These are phyloP conservation scores for Nakazawaea ambrosiae DNA, from an alignment of 805 yeast species.

Conservation along the genomic window DNA sequence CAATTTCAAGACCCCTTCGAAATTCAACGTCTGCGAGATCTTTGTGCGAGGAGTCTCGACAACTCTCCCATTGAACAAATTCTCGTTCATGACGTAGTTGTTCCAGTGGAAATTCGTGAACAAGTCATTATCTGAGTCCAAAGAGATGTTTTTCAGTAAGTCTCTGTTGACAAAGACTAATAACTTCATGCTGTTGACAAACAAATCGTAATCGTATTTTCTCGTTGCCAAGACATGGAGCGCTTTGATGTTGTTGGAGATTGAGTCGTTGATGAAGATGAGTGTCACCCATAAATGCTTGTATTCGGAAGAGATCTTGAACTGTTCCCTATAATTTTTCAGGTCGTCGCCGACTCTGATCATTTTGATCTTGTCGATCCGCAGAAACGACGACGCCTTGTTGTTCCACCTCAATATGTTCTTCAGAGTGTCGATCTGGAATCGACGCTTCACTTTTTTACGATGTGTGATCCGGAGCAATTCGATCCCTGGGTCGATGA, in stretches of 20 bases:
- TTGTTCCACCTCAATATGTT: slow-evolving; percentile 55
- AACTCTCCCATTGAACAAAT: slow-evolving; percentile 21
- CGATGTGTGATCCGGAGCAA: slow-evolving; percentile 64
- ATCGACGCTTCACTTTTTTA: slow-evolving; percentile 52
- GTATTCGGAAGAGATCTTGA: slow-evolving; percentile 60
- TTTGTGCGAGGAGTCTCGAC: slow-evolving; percentile 18
- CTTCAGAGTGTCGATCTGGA: slow-evolving; percentile 47
- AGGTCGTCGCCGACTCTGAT: slow-evolving; percentile 66
- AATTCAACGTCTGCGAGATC: slow-evolving; percentile 36
- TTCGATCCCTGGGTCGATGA: slow-evolving; percentile 52
- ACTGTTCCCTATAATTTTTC: slow-evolving; percentile 78
- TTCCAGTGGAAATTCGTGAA: slow-evolving; percentile 59
- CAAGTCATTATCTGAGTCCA: slow-evolving; percentile 30
- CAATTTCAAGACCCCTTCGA: slow-evolving; percentile 61
- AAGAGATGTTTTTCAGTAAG: slow-evolving; percentile 54
- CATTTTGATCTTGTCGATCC: slow-evolving; percentile 58
- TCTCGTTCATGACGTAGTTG: slow-evolving; percentile 29
- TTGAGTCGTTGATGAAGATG: slow-evolving; percentile 55
- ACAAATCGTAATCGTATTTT: slow-evolving; percentile 42
- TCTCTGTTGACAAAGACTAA: slow-evolving; percentile 53
- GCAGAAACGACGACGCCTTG: slow-evolving; percentile 35
- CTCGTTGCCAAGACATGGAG: slow-evolving; percentile 68
- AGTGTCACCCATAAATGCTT: slow-evolving; percentile 74
- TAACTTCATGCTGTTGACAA: slow-evolving; percentile 47
- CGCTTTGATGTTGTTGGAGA: slow-evolving; percentile 60